phyloP scores from a whole-genome alignment of 192 early-diverging fungal genomes.

The Rhizoclosmatium sp. region DNA sequence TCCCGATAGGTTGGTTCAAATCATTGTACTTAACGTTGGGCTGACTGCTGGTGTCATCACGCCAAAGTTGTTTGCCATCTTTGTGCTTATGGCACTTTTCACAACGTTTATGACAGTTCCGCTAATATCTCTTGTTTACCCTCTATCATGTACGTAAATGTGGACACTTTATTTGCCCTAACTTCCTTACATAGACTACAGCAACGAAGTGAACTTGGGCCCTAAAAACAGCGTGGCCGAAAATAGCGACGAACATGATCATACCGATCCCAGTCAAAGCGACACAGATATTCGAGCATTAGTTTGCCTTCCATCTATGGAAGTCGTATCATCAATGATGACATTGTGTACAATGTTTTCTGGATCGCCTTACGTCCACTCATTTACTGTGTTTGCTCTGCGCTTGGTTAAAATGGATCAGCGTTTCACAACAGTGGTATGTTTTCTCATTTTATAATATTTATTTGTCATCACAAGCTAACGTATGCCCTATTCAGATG shows the following conservation, averaged over 20 bases:
- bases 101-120: constrained; percentile 93
- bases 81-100: constrained; percentile 81
- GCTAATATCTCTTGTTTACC: constrained; percentile 76
- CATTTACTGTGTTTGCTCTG: constrained; percentile 20
- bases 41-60: constrained; percentile 74
- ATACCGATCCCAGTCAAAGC: background rate
- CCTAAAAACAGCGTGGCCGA: background rate
- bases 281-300: constrained; percentile 7
- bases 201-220: background rate
- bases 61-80: constrained; percentile 68
- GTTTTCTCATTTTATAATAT: background rate
- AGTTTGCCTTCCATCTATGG: constrained; percentile 23
- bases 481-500: background rate
- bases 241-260: background rate
- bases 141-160: background rate
- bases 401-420: constrained; percentile 18
- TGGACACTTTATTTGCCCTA: background rate
- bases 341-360: constrained; percentile 26
- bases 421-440: constrained; percentile 13
- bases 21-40: constrained; percentile 94
- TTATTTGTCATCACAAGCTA: background rate
- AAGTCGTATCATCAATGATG: constrained; percentile 18
- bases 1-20: constrained; percentile 77
- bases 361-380: background rate
- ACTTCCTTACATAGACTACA: background rate